phyloP scores from a whole-genome alignment of 139 green algal genomes.

The Marvania coccoides region DNA sequence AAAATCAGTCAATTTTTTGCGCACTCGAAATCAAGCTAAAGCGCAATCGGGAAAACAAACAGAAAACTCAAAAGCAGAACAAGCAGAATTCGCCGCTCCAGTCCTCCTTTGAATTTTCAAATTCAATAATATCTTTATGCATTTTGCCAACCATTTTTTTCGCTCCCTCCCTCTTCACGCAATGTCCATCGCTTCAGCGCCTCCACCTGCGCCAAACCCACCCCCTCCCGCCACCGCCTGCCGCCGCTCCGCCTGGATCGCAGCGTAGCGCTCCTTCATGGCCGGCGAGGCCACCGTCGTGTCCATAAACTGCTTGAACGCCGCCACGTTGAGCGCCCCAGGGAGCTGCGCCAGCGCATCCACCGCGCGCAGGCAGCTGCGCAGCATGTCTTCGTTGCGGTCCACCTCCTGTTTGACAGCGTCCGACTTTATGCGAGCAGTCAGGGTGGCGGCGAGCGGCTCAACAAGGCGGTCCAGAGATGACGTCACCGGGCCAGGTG shows the following conservation, averaged over 20 bases:
- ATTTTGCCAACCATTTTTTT: too few relatives aligned
- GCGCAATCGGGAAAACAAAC: too few relatives aligned
- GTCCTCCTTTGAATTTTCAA: not conserved
- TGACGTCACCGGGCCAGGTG: slow-evolving; percentile 35
- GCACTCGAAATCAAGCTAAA: too few relatives aligned
- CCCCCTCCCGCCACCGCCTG: slow-evolving; percentile 30
- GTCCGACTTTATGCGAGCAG: slow-evolving; percentile 72
- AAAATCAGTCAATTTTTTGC: too few relatives aligned
- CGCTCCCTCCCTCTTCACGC: too few relatives aligned
- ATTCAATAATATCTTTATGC: not conserved
- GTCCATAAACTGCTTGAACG: slow-evolving; percentile 64
- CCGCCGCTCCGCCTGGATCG: slow-evolving; percentile 34
- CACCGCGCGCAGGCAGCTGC: slow-evolving; percentile 75
- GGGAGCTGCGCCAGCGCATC: slow-evolving; percentile 64
- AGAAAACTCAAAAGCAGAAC: too few relatives aligned
- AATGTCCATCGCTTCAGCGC: not conserved
- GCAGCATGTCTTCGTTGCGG: slow-evolving; percentile 93
- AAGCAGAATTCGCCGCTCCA: too few relatives aligned
- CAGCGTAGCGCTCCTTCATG: slow-evolving; percentile 38
- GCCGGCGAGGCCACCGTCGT: slow-evolving; percentile 21
- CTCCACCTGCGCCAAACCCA: not conserved
- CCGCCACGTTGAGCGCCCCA: slow-evolving; percentile 10
- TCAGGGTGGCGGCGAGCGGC: slow-evolving; percentile 88
- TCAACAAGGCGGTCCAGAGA: slow-evolving; percentile 62
- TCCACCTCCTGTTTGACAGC: slow-evolving; percentile 98